Evolutionary conservation across 2,329 filamentous ascomycete genomes (phyloP).

Genomic region (Fusarium pininemorale): DNA sequence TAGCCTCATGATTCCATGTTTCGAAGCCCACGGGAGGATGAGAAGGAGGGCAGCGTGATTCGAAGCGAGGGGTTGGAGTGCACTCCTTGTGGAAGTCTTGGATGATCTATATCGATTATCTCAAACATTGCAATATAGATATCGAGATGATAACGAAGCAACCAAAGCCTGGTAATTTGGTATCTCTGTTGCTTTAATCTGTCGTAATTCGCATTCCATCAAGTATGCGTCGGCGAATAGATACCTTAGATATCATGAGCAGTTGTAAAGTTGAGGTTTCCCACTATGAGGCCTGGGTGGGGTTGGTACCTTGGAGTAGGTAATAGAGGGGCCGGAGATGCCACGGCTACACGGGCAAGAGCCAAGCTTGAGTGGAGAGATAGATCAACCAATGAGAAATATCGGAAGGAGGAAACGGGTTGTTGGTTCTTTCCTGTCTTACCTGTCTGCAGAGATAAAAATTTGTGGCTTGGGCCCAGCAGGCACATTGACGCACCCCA

Average conservation of each 20-base stretch:
- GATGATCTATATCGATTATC: neutral
- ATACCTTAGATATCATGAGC: neutral
- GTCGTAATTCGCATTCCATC: neutral
- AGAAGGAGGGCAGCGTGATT: conserved; percentile 22
- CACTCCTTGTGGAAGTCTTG: neutral
- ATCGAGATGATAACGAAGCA: neutral
- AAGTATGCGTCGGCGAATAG: neutral
- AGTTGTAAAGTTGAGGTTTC: conserved; percentile 2
- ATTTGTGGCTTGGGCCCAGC: conserved; percentile 13
- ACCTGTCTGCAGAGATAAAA: conserved; percentile 14
- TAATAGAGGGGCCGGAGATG: conserved; percentile 14
- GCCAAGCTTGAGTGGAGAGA: neutral
- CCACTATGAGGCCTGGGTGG: neutral
- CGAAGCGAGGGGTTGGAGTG: conserved; percentile 4
- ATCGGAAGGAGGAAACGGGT: neutral
- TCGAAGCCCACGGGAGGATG: neutral
- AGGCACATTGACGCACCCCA: conserved; percentile 1
- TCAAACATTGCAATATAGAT: neutral
- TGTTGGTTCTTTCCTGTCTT: neutral
- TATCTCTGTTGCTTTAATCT: neutral
- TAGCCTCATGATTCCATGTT: neutral
- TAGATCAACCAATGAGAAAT: neutral
- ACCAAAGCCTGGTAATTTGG: neutral
- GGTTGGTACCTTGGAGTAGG: neutral
- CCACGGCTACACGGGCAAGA: neutral